phyloP scores from a whole-genome alignment of 2,329 filamentous ascomycete species.

The Ascochyta pisi region DNA sequence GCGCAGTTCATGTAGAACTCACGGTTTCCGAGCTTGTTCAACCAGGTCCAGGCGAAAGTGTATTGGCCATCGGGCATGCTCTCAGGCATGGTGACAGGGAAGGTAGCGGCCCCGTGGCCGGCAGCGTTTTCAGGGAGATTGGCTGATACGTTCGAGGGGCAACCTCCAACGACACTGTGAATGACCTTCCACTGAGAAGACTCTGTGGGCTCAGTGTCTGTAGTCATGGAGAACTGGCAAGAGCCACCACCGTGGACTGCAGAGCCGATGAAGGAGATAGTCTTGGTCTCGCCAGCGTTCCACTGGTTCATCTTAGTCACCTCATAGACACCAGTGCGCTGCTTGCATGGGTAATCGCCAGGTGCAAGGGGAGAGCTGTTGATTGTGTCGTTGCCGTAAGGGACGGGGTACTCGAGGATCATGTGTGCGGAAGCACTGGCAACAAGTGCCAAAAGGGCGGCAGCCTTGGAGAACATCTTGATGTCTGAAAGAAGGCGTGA shows the following conservation, averaged over 20 bases:
- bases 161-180: conserved; percentile 85
- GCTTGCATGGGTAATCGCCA: conserved; percentile 83
- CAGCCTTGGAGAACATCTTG: conserved; percentile 59
- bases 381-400: conserved; percentile 55
- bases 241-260: conserved; percentile 91
- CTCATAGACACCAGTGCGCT: conserved; percentile 56
- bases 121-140: too few species aligned
- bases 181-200: conserved; percentile 83
- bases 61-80: conserved; percentile 76
- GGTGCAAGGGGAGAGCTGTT: conserved; percentile 23
- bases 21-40: conserved; percentile 89
- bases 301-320: conserved; percentile 66
- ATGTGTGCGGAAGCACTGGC: conserved; percentile 75
- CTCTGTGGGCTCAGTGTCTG: conserved; percentile 69
- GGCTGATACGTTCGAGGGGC: conserved; percentile 74
- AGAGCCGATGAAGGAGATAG: conserved; percentile 42
- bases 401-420: conserved; percentile 71
- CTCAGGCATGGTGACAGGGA: conserved; percentile 74
- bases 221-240: conserved; percentile 87
- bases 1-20: conserved; percentile 99
- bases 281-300: conserved; percentile 59
- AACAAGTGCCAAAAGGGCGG: conserved; percentile 63
- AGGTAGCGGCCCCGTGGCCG: conserved; percentile 66
- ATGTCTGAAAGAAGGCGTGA: conserved; percentile 22
- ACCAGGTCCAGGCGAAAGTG: conserved; percentile 90